Base-by-base conservation (phyloP, 352 stramenopile genomes). In the Plasmopara viticola region DNA sequence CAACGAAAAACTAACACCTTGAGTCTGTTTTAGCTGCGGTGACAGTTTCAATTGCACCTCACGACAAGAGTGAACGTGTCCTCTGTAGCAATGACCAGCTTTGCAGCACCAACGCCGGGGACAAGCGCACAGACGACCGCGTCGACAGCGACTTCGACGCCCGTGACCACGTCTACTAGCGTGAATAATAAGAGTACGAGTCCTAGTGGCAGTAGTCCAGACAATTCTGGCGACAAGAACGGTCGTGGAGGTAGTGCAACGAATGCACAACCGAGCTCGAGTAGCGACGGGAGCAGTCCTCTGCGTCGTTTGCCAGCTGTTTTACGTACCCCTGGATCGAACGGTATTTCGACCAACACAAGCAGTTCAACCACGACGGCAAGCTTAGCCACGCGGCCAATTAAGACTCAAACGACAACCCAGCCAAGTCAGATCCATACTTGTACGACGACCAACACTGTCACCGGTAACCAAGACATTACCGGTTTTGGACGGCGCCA, bases 231-330 rank as follows among this genome's bases (percentile, higher is more conserved):
- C n/a, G 56, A 54, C 17, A 34, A 17, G 4, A 51, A 25, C 0
- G 18, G 7, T 2, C 12, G 37, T 4, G 12, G 37, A 2, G 28
- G n/a, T 13, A 15, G 39, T 7, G 18, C 14, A 14, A 48, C 14
- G 20, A 55, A 39, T 17, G 34, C 41, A 4, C 51, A 60, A 37
- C 59, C 49, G 28, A 64, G 48, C 44, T 49, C 45, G 40, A 58
- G 48, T 17, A 63, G 48, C 28, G 58, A 67, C 43, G 42, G 44
- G 20, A 67, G 29, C 30, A 77, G 68, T 41, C 74, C 69, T n/a
- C 51, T 77, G 55, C 57, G 56, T 0, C 70, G 69, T 5, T 56
- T 79, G 7, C 72, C 69, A 17, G 35, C 67, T 4, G 68, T 83
- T 46, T 30, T 78, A 49, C 66, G 58, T 1, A 48, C 64, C 5